Evolutionary conservation across 306 rosid species (phyloP), one percentile per base, ranked within the genome.

Genomic region (Castanopsis chinensis): DNA sequence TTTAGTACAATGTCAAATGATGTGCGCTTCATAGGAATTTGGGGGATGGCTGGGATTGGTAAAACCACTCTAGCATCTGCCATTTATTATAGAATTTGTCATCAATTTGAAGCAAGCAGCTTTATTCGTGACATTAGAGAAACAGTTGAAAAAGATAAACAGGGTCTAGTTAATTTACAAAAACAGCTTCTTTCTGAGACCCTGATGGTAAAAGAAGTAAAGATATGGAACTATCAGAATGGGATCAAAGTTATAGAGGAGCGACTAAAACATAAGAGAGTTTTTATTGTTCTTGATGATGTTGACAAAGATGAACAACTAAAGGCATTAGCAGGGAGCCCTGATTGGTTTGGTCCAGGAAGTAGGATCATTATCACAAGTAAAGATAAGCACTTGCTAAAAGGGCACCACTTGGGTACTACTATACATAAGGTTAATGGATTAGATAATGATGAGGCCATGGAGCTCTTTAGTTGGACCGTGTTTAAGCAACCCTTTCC

Each of bases 21-120:
- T 70, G 77, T 81, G 35, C 37, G 13, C 13, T 81, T 81, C 19
- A 1, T 76, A 13, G 85, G 85, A 0, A 76, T 81, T 59, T 76
- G 85, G 81, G 85, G 85, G 12, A 75, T 75, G 79, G 14, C 71
- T 0, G 71, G 79, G 5, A 7, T 61, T 17, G 79, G 79, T 0
- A 81, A 81, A 55, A 63, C 73, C 32, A 53, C 74, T 69, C 69
- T 45, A 8, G 74, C 80, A 1, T 14, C 0, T 51, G 56, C 1
- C 17, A n/a, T 68, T 49, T 77, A 67, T 27, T 0, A 14, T 6
- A 68, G 0, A 53, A 77, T 77, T 27, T 12, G n/a, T 18, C 3
- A 0, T 23, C 28, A 70, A 10, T 78, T 78, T 41, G 70, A 64
- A 12, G 52, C 15, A 0, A 45, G 4, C 12, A 0, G 78, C 59